These are phyloP conservation scores for Plantago elongata DNA, from an alignment of 257 asterid species.

Conservation along the genomic window DNA sequence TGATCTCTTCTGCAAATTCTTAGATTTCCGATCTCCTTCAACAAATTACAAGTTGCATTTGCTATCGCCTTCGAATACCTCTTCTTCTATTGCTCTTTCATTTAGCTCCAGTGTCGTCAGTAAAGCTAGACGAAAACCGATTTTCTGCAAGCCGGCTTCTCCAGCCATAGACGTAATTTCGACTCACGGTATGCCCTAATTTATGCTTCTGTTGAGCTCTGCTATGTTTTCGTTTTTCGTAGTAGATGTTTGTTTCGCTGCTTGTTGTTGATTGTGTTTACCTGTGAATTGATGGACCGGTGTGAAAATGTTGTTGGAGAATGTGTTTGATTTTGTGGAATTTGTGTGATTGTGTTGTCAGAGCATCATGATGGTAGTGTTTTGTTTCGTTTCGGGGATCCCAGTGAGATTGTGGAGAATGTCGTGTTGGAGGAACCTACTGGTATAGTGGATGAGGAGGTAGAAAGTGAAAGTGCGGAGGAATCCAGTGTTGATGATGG, in stretches of 20 bases:
- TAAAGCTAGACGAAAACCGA: constrained; percentile 26
- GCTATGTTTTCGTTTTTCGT: neutral
- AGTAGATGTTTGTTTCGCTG: neutral
- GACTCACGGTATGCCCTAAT: constrained; percentile 45
- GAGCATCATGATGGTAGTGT: constrained; percentile 79
- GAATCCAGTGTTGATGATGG: constrained; percentile 24
- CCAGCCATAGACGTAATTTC: constrained; percentile 45
- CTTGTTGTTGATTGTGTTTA: neutral
- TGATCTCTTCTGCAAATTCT: constrained; percentile 31
- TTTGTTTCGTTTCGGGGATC: constrained; percentile 76
- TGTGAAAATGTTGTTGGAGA: constrained; percentile 1
- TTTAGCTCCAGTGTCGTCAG: constrained; percentile 26
- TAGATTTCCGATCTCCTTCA: constrained; percentile 26
- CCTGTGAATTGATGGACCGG: neutral
- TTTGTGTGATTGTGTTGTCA: constrained; percentile 36
- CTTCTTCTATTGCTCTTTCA: constrained; percentile 24
- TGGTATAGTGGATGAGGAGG: constrained; percentile 20
- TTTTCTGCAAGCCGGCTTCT: constrained; percentile 34
- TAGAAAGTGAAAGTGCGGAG: constrained; percentile 23
- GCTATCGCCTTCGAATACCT: constrained; percentile 32
- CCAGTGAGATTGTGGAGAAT: constrained; percentile 37
- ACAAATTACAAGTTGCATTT: constrained; percentile 29
- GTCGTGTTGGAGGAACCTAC: constrained; percentile 33
- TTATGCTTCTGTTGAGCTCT: neutral
- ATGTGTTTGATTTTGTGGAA: constrained; percentile 20